These are phyloP conservation scores for Solanum medicagineum DNA, from an alignment of 257 asterid genomes.

Conservation along the genomic window DNA sequence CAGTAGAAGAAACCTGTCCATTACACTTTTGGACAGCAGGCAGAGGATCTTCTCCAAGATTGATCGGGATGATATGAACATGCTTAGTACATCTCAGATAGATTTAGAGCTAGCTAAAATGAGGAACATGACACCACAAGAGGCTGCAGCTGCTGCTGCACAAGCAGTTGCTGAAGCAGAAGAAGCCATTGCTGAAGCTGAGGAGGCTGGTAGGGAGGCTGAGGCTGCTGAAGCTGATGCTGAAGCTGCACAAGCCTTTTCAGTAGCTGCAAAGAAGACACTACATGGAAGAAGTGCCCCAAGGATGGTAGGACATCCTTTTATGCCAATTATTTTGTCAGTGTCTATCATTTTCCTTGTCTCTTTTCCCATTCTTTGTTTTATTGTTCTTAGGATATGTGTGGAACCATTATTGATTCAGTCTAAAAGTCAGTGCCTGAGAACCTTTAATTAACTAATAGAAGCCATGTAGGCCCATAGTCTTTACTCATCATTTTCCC, in stretches of 20 bases:
- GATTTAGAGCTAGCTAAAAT: conserved; percentile 30
- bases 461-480: background rate
- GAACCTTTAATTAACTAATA: background rate
- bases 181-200: conserved; percentile 51
- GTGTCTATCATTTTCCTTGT: background rate
- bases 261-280: conserved; percentile 25
- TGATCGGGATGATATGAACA: conserved; percentile 7
- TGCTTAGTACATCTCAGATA: conserved; percentile 9
- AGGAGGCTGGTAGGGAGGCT: conserved; percentile 46
- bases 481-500: background rate
- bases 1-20: conserved; percentile 17
- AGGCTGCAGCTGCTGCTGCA: conserved; percentile 52
- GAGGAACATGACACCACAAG: conserved; percentile 41
- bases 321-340: background rate
- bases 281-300: conserved; percentile 19
- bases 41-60: conserved; percentile 12
- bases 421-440: background rate
- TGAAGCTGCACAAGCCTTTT: conserved; percentile 38
- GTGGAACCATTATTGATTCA: background rate
- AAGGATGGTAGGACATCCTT: conserved; percentile 19
- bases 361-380: background rate
- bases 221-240: conserved; percentile 71
- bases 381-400: background rate
- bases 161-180: conserved; percentile 63
- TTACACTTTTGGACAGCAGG: conserved; percentile 13